These are phyloP conservation scores for Tetragonia tetragonoides DNA, from an alignment of 148 eudicot genomes.

Conservation along the genomic window DNA sequence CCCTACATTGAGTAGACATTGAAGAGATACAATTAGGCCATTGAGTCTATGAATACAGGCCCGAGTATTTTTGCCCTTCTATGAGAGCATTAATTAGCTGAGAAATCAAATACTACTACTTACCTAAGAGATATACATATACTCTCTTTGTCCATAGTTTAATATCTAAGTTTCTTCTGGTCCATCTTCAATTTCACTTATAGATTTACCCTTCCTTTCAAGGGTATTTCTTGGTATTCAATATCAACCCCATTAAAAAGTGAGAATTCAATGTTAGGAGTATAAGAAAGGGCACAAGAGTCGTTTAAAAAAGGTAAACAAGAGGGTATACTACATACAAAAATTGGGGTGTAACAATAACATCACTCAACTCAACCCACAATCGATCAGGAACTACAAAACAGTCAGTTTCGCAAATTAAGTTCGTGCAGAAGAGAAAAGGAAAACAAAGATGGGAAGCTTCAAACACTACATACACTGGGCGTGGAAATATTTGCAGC, in stretches of 20 bases:
- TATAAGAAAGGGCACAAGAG: neutral
- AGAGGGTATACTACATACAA: neutral
- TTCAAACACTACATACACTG: neutral
- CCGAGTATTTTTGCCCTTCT: neutral
- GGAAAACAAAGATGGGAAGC: neutral
- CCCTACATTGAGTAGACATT: conserved; percentile 38
- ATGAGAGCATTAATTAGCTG: neutral
- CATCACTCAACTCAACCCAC: neutral
- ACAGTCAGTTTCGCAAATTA: neutral
- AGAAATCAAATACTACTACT: neutral
- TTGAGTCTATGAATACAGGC: neutral
- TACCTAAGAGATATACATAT: too few relatives aligned
- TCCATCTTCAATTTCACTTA: too few relatives aligned
- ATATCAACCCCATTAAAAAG: neutral
- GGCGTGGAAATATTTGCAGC: neutral
- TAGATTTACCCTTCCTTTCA: too few relatives aligned
- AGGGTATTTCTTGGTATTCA: neutral
- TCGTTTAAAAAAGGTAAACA: neutral
- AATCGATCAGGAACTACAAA: neutral
- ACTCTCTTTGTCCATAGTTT: too few relatives aligned
- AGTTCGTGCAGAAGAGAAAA: neutral
- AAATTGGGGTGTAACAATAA: neutral
- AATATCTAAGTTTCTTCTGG: too few relatives aligned
- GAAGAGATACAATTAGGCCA: neutral
- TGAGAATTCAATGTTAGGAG: neutral